A percentile compares a stretch with the other conserved stretches of the same genome.
These are phyloP conservation scores for Cicer yamashitae DNA, from an alignment of 306 rosid genomes.

Conservation along the genomic window DNA sequence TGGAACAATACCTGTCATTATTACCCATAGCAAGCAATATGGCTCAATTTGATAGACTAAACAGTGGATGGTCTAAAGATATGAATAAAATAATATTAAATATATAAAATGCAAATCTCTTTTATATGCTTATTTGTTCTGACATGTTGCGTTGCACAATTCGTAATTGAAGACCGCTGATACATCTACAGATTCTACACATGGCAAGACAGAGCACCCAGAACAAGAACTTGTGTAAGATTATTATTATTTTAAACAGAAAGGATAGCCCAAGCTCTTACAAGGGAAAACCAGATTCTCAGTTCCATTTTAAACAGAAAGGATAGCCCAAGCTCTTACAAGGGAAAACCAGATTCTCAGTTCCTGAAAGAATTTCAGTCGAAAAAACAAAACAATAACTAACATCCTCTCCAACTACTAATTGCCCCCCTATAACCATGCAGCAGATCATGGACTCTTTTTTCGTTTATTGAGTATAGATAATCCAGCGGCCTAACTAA, in stretches of 20 bases:
- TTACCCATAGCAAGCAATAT: not conserved
- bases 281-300: conserved; percentile 20
- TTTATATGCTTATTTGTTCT: conserved; percentile 10
- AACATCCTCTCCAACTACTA: conserved; percentile 5
- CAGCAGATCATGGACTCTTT: not conserved
- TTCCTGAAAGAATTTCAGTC: conserved; percentile 1
- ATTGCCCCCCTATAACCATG: not conserved
- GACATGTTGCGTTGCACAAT: conserved; percentile 11
- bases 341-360: conserved; percentile 14
- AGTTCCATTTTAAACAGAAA: conserved; percentile 4
- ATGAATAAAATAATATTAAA: not conserved
- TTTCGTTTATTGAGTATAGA: too few species aligned
- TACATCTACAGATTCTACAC: conserved; percentile 25
- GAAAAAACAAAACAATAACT: conserved; percentile 9
- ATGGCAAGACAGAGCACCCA: conserved; percentile 27
- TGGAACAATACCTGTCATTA: conserved; percentile 13
- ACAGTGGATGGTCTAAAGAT: not conserved
- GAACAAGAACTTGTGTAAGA: conserved; percentile 3
- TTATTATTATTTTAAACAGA: conserved; percentile 4
- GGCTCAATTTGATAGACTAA: conserved; percentile 26
- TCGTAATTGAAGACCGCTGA: conserved; percentile 22
- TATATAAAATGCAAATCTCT: not conserved
- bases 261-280: not conserved
- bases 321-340: not conserved
- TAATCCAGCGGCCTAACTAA: not conserved